Base-by-base conservation (phyloP, 371 early-diverging fungal genomes). In the Dinochytrium kinnereticum region DNA sequence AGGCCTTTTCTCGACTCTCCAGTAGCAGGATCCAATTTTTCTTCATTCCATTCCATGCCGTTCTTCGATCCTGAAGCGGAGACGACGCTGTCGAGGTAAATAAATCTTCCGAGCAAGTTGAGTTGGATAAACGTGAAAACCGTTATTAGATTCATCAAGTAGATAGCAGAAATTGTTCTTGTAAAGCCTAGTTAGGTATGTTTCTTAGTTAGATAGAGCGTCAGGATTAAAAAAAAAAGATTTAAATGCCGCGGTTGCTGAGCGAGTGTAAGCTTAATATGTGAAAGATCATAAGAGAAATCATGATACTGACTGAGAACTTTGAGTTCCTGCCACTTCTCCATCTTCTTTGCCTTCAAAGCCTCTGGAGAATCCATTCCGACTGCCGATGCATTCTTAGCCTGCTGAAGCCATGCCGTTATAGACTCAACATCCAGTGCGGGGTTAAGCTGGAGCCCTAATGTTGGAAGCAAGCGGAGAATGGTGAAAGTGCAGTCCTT, bases 311-410 rank as follows among this genome's bases (percentile, higher is more conserved):
- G 83, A 91, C 94, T 92, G 76, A 88, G 84, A 36, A 91, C 76
- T 82, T 96, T 96, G 73, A 97, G 87, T 40, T 94, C 93, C 64
- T 93, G 90, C 97, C 96, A 96, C 74, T 95, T 79, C 64, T 92
- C 87, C 33, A 89, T 74, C 75, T 94, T 95, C 36, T 49, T 28
- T 24, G 65, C 67, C 71, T 73, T 72, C 33, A 51, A 49, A 38
- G 77, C 78, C 10, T 80, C 72, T 1, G 69, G 38, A 28, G 57
- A 51, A 24, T 75, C 78, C 24, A 64, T 71, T 13, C 64, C 76
- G 59, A 74, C 71, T 76, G 59, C 68, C 28, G 69, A 49, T 30
- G 64, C 81, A 34, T 73, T 64, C 50, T 82, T 77, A 40, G 83
- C 84, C 64, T 88, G 82, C 78, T 94, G 91, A 65, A 94, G 78